Conservation (phyloP, 257 asterid genomes). For the Paulownia fortunei region DNA sequence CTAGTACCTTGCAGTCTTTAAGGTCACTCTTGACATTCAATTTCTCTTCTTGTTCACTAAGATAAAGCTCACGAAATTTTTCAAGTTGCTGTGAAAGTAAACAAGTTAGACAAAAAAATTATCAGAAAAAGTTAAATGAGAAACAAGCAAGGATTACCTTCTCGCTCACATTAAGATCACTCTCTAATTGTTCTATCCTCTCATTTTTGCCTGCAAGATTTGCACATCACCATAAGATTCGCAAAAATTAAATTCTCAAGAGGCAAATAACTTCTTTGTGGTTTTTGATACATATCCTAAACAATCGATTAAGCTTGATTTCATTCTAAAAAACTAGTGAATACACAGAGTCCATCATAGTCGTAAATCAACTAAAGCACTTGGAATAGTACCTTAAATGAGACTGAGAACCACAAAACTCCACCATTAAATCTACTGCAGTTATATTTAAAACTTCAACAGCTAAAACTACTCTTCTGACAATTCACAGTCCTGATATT, state of each 20-base stretch:
- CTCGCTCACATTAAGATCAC: slow-evolving; percentile 55
- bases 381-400: not conserved
- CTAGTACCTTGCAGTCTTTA: slow-evolving; percentile 72
- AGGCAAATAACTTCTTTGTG: slow-evolving; percentile 9
- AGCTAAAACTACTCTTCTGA: not conserved
- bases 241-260: slow-evolving; percentile 7
- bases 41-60: slow-evolving; percentile 74
- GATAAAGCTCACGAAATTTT: slow-evolving; percentile 73
- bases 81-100: slow-evolving; percentile 53
- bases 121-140: not conserved
- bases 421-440: not conserved
- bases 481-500: not conserved
- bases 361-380: too few species aligned
- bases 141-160: slow-evolving; percentile 50
- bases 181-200: slow-evolving; percentile 79
- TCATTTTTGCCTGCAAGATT: slow-evolving; percentile 71
- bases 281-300: not conserved
- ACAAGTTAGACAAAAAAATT: slow-evolving; percentile 21
- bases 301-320: not conserved
- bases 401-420: not conserved
- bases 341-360: not conserved
- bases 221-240: slow-evolving; percentile 1
- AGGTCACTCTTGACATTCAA: slow-evolving; percentile 62
- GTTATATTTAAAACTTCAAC: not conserved
- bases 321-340: not conserved